Conservation (phyloP, 2,329 filamentous ascomycete genomes). For the Fusarium subtropicale region DNA sequence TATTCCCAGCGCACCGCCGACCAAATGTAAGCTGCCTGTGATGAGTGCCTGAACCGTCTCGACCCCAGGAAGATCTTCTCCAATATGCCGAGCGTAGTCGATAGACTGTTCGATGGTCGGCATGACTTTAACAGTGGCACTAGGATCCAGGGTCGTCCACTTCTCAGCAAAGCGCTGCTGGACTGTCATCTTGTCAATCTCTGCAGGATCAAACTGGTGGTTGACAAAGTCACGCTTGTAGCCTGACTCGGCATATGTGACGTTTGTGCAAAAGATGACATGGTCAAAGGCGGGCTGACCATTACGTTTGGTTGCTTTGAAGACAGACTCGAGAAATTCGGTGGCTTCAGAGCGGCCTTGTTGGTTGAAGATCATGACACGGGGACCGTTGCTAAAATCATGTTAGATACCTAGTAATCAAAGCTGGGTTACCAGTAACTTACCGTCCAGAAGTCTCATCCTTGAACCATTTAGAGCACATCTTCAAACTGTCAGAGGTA, state of each 20-base stretch:
- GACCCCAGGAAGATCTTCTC: constrained; percentile 46
- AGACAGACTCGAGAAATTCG: constrained; percentile 63
- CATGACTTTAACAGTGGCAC: constrained; percentile 59
- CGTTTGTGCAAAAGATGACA: constrained; percentile 86
- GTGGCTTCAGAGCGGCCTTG: constrained; percentile 67
- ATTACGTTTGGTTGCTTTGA: constrained; percentile 51
- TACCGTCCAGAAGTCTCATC: constrained; percentile 56
- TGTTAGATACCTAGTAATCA: neutral
- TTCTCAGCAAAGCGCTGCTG: constrained; percentile 65
- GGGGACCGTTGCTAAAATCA: constrained; percentile 52
- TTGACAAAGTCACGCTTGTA: constrained; percentile 71
- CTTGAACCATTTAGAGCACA: constrained; percentile 86
- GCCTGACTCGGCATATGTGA: constrained; percentile 63
- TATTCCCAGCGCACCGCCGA: constrained; percentile 65
- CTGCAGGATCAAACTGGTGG: constrained; percentile 62
- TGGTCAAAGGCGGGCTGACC: constrained; percentile 69
- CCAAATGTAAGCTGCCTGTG: constrained; percentile 72
- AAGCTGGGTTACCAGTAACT: constrained; percentile 3
- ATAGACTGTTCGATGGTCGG: constrained; percentile 69
- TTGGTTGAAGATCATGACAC: constrained; percentile 89
- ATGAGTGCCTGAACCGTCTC: constrained; percentile 62
- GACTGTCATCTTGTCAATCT: constrained; percentile 63
- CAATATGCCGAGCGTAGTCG: constrained; percentile 56
- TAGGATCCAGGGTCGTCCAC: constrained; percentile 62
- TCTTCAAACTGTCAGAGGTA: constrained; percentile 87